phyloP scores from a whole-genome alignment of 2,329 filamentous ascomycete species.

The Clarireedia sp. region DNA sequence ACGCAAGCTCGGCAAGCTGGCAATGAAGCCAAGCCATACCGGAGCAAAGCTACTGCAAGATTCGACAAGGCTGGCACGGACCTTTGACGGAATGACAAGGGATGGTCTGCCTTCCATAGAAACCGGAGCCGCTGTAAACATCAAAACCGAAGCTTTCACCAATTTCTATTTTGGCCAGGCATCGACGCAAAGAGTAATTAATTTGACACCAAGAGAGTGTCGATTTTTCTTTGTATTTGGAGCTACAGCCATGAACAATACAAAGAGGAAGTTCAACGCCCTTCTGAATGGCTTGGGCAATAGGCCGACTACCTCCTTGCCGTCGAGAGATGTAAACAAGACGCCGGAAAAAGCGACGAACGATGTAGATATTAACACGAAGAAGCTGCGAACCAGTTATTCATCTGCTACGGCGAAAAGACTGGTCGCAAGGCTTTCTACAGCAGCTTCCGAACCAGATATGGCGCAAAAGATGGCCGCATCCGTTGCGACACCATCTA shows the following conservation, averaged over 20 bases:
- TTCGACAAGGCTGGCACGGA: not conserved
- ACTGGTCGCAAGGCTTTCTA: constrained; percentile 2
- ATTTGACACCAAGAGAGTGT: not conserved
- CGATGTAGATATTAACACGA: constrained; percentile 18
- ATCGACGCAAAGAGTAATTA: not conserved
- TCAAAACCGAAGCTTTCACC: not conserved
- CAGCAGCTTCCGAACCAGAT: not conserved
- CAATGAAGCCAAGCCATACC: not conserved
- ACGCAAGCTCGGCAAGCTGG: not conserved
- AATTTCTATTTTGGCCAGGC: not conserved
- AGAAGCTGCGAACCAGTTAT: constrained; percentile 26
- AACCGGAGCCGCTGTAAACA: not conserved
- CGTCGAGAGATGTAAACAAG: constrained; percentile 31
- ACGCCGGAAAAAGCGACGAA: constrained; percentile 29
- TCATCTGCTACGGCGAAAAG: constrained; percentile 10
- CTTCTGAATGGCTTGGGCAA: constrained; percentile 60
- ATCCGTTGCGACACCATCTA: constrained; percentile 15
- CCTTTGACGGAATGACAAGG: not conserved
- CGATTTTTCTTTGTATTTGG: not conserved
- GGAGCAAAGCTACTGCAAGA: not conserved
- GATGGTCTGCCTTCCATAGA: not conserved
- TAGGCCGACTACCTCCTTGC: constrained; percentile 36
- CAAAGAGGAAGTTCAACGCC: constrained; percentile 77
- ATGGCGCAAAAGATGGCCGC: constrained; percentile 23
- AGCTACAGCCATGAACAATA: constrained; percentile 53